A percentile compares a stretch with the other conserved stretches of the same genome.
Evolutionary conservation across 2,329 filamentous ascomycete genomes (phyloP).

Genomic region (Immersiporthe knoxdaviesiana): DNA sequence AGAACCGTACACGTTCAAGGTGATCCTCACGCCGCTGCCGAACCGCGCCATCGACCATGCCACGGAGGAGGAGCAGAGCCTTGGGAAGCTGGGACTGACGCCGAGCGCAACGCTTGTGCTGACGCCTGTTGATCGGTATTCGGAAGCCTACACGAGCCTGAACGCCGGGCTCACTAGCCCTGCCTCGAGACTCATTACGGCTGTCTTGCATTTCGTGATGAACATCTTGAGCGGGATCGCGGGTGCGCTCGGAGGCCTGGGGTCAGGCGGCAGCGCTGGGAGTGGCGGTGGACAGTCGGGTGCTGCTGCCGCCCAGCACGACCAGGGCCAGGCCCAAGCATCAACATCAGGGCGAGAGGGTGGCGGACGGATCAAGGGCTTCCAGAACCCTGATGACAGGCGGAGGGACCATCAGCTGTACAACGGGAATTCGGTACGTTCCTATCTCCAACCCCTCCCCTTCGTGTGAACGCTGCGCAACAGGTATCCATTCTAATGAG

Average conservation of each 20-base stretch:
- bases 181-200: slow-evolving; percentile 34
- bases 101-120: slow-evolving; percentile 85
- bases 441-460: not conserved
- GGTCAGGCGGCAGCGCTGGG: not conserved
- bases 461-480: not conserved
- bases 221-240: slow-evolving; percentile 21
- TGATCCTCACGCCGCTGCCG: slow-evolving; percentile 78
- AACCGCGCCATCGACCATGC: slow-evolving; percentile 73
- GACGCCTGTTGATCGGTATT: slow-evolving; percentile 63
- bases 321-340: slow-evolving; percentile 23
- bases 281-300: not conserved
- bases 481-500: slow-evolving; percentile 34
- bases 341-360: slow-evolving; percentile 31
- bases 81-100: slow-evolving; percentile 71
- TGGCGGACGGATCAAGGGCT: slow-evolving; percentile 45
- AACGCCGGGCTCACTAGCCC: slow-evolving; percentile 33
- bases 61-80: slow-evolving; percentile 68
- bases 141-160: slow-evolving; percentile 45
- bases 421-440: slow-evolving; percentile 85
- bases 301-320: slow-evolving; percentile 10
- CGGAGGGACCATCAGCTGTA: slow-evolving; percentile 73
- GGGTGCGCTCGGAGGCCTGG: slow-evolving; percentile 29
- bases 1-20: slow-evolving; percentile 79
- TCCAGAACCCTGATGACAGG: slow-evolving; percentile 57
- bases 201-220: slow-evolving; percentile 35